phyloP scores from a whole-genome alignment of 176 grass and related monocot species.

The barley (Hordeum vulgare) region DNA sequence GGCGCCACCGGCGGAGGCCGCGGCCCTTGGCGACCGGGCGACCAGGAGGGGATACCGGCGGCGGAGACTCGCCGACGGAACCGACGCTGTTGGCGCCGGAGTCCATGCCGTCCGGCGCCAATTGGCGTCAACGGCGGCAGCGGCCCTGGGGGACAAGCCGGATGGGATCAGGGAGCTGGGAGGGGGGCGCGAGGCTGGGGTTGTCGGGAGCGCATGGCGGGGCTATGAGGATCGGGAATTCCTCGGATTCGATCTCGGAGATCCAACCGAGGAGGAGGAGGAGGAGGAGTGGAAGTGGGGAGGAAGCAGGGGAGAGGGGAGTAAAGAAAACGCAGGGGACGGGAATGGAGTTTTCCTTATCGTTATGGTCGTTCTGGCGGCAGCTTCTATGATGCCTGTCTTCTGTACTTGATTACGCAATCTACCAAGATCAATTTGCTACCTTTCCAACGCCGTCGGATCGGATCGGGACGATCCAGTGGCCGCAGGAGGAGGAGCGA shows the following conservation, averaged over 20 bases:
- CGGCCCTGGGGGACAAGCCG: background rate
- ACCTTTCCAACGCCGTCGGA: background rate
- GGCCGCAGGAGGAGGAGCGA: background rate
- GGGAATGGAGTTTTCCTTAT: constrained; percentile 25
- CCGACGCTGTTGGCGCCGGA: constrained; percentile 28
- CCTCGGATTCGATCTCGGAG: constrained; percentile 12
- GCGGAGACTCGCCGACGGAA: constrained; percentile 20
- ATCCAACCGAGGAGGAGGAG: constrained; percentile 21
- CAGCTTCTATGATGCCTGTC: background rate
- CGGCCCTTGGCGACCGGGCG: constrained; percentile 31
- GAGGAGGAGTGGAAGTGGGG: constrained; percentile 17
- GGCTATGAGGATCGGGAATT: constrained; percentile 2
- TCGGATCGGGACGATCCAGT: background rate
- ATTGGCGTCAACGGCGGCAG: constrained; percentile 13
- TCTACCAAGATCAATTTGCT: background rate
- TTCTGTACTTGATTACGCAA: constrained; percentile 4
- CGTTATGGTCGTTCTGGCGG: constrained; percentile 16
- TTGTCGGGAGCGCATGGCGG: constrained; percentile 11
- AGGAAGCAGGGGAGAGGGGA: constrained; percentile 31
- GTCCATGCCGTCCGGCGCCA: constrained; percentile 31
- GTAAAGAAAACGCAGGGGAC: constrained; percentile 11
- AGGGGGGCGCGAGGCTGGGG: constrained; percentile 1
- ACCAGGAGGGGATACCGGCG: background rate
- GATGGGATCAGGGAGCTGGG: constrained; percentile 16
- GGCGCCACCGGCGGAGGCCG: constrained; percentile 54